These are phyloP conservation scores for Ambispora gerdemannii DNA, from an alignment of 192 early-diverging fungal species.

Conservation along the genomic window DNA sequence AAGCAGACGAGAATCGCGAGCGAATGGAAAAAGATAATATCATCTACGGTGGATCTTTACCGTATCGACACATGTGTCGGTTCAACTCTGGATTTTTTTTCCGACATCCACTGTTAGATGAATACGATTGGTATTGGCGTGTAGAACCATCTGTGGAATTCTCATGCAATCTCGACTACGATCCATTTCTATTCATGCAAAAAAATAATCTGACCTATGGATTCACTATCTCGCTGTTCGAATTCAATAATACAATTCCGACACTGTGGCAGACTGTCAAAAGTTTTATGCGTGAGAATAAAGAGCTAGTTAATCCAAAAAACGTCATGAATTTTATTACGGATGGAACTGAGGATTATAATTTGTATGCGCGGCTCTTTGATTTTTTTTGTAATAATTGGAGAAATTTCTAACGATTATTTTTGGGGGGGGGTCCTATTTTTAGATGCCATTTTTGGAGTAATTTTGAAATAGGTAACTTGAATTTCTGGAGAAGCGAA, in stretches of 20 bases:
- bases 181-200: slow-evolving; percentile 76
- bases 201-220: slow-evolving; percentile 72
- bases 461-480: slow-evolving; percentile 84
- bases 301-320: slow-evolving; percentile 47
- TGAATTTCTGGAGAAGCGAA: slow-evolving; percentile 65
- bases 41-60: slow-evolving; percentile 68
- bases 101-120: slow-evolving; percentile 61
- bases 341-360: slow-evolving; percentile 36
- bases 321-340: slow-evolving; percentile 57
- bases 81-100: slow-evolving; percentile 79
- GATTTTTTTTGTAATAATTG: no score
- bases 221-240: slow-evolving; percentile 66
- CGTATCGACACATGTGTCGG: slow-evolving; percentile 89
- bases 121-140: slow-evolving; percentile 82
- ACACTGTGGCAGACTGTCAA: slow-evolving; percentile 69
- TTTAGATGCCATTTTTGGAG: slow-evolving; percentile 77
- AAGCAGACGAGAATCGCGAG: slow-evolving; percentile 53
- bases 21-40: slow-evolving; percentile 60
- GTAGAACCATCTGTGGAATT: slow-evolving; percentile 80
- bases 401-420: no score
- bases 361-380: background rate
- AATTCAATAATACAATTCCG: slow-evolving; percentile 63
- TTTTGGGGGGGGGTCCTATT: no score
- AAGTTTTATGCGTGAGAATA: slow-evolving; percentile 51
- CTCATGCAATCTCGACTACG: slow-evolving; percentile 75